phyloP scores from a whole-genome alignment of 352 stramenopile species.

The Globisporangium rhizosaccharum region DNA sequence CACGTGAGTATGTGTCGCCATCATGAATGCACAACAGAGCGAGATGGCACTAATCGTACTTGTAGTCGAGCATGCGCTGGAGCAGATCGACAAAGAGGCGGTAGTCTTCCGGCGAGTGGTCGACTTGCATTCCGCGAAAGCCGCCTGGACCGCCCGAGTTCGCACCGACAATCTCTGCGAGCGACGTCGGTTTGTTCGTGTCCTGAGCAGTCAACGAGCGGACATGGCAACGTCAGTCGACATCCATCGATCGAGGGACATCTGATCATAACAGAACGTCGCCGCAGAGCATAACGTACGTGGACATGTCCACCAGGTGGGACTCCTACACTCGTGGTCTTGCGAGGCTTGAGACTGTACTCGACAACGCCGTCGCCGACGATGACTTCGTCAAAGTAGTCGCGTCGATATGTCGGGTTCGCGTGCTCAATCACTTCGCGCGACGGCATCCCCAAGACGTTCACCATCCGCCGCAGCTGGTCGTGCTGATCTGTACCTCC shows the following conservation, averaged over 20 bases:
- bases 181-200: conserved; percentile 30
- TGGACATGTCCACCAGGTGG: conserved; percentile 22
- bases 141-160: conserved; percentile 35
- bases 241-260: not conserved
- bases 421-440: conserved; percentile 86
- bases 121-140: conserved; percentile 37
- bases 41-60: conserved; percentile 46
- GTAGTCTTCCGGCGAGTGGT: conserved; percentile 87
- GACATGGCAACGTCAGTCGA: conserved; percentile 8
- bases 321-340: conserved; percentile 21
- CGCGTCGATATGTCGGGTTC: conserved; percentile 68
- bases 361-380: conserved; percentile 50
- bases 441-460: conserved; percentile 93
- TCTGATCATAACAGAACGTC: not conserved
- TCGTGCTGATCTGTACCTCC: conserved; percentile 94
- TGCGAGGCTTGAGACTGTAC: conserved; percentile 65
- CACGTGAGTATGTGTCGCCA: not conserved
- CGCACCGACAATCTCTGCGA: conserved; percentile 56
- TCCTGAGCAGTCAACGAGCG: conserved; percentile 13
- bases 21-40: not conserved
- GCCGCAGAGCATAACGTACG: conserved; percentile 7
- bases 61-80: conserved; percentile 93
- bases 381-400: conserved; percentile 92
- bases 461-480: conserved; percentile 96
- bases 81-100: conserved; percentile 92